A percentile compares a stretch with the other conserved stretches of the same genome.
Conservation (phyloP, 306 rosid species). For the Herpetospermum pedunculosum region DNA sequence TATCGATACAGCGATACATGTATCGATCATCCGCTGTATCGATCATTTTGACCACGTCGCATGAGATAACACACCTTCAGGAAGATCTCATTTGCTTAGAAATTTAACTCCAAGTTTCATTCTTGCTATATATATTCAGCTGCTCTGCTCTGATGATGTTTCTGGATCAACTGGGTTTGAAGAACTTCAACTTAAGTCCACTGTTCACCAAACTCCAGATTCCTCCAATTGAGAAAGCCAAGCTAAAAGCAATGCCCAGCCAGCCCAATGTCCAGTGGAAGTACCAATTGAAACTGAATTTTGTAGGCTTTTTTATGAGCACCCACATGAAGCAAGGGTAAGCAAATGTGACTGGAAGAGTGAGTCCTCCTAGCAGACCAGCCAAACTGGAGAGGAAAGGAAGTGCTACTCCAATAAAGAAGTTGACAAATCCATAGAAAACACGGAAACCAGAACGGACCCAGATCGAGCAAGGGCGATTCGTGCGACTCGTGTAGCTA, state of each 20-base stretch:
- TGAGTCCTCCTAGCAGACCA: slow-evolving; percentile 90
- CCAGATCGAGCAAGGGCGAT: slow-evolving; percentile 96
- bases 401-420: slow-evolving; percentile 96
- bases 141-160: slow-evolving; percentile 3
- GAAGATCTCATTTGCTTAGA: background rate
- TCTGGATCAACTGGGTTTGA: slow-evolving; percentile 55
- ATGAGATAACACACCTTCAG: background rate
- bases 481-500: slow-evolving; percentile 88
- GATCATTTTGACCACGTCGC: background rate
- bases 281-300: slow-evolving; percentile 89
- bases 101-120: background rate
- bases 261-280: slow-evolving; percentile 89
- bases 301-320: slow-evolving; percentile 78
- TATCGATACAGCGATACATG: no score
- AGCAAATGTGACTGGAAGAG: slow-evolving; percentile 96
- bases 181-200: slow-evolving; percentile 89
- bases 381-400: slow-evolving; percentile 98
- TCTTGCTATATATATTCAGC: background rate
- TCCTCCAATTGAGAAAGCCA: slow-evolving; percentile 92
- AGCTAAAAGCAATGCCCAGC: slow-evolving; percentile 80
- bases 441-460: slow-evolving; percentile 90
- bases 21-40: background rate
- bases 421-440: slow-evolving; percentile 62
- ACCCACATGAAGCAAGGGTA: slow-evolving; percentile 99
- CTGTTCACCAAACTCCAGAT: slow-evolving; percentile 93